These are phyloP conservation scores for Yamadazyma oceani DNA, from an alignment of 1,139 yeast genomes.

Conservation along the genomic window DNA sequence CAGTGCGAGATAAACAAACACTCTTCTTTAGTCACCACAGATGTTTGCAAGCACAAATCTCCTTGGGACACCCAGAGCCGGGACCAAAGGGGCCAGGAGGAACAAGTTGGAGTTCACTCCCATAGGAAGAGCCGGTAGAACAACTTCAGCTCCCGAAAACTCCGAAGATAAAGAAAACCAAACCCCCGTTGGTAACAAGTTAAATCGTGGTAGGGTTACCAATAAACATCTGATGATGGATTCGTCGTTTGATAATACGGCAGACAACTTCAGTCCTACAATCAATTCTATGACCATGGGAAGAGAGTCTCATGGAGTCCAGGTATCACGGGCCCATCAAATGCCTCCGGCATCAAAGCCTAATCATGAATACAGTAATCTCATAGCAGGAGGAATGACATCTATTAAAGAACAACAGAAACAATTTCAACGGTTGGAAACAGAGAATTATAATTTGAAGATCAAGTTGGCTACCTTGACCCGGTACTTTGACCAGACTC, in stretches of 20 bases:
- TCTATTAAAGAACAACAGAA: slow-evolving; percentile 56
- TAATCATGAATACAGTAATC: not conserved
- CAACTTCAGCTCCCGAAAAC: slow-evolving; percentile 1
- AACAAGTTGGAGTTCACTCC: slow-evolving; percentile 42
- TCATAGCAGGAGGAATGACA: slow-evolving; percentile 14
- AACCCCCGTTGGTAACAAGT: not conserved
- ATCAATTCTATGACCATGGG: slow-evolving; percentile 3
- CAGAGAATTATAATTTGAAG: slow-evolving; percentile 64
- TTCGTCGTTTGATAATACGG: slow-evolving; percentile 36
- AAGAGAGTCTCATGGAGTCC: not conserved
- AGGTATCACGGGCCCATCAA: not conserved
- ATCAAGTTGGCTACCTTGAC: slow-evolving; percentile 57
- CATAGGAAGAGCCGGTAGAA: slow-evolving; percentile 25
- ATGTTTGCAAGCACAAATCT: slow-evolving; percentile 11
- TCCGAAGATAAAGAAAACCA: slow-evolving; percentile 10
- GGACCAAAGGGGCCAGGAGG: slow-evolving; percentile 7
- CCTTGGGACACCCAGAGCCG: slow-evolving; percentile 29
- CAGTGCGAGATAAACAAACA: slow-evolving; percentile 1
- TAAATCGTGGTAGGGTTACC: slow-evolving; percentile 9
- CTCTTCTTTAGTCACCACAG: not conserved
- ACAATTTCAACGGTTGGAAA: slow-evolving; percentile 47
- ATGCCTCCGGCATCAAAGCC: not conserved
- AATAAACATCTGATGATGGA: slow-evolving; percentile 18
- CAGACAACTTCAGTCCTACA: slow-evolving; percentile 20
- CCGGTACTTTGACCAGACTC: slow-evolving; percentile 46